phyloP scores from a whole-genome alignment of 345 rosid genomes.

The Erysimum cheiranthoides region DNA sequence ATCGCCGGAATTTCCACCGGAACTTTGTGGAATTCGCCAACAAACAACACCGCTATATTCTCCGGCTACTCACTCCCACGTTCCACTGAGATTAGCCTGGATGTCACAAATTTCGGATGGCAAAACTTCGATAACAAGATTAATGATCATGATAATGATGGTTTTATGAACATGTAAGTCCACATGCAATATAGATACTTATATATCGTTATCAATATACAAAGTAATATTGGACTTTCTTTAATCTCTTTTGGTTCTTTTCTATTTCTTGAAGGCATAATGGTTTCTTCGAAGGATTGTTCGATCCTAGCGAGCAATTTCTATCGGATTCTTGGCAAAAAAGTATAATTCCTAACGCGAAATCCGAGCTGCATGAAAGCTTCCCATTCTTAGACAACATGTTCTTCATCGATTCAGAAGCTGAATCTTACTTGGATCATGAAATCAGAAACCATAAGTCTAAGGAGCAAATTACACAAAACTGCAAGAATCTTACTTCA shows the following conservation, averaged over 20 bases:
- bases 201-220: neutral
- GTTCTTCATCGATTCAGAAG: constrained; percentile 44
- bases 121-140: constrained; percentile 35
- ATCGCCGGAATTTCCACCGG: constrained; percentile 65
- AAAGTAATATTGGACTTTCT: neutral
- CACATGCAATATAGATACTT: neutral
- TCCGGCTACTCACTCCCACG: constrained; percentile 31
- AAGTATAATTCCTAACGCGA: constrained; percentile 18
- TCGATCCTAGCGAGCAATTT: constrained; percentile 39
- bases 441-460: constrained; percentile 31
- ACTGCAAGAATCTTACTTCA: constrained; percentile 30
- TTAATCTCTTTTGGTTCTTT: neutral
- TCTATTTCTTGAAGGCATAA: constrained; percentile 29
- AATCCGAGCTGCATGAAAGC: constrained; percentile 45
- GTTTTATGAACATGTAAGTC: constrained; percentile 34
- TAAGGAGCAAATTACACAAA: constrained; percentile 29
- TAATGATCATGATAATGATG: constrained; percentile 34
- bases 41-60: constrained; percentile 31
- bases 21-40: constrained; percentile 70
- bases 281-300: constrained; percentile 43
- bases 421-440: constrained; percentile 37
- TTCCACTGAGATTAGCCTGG: constrained; percentile 33
- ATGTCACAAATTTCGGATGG: constrained; percentile 39
- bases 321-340: constrained; percentile 32
- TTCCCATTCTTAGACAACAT: constrained; percentile 39